Conservation (phyloP, 768 basidiomycete species). For the Suillus discolor region DNA sequence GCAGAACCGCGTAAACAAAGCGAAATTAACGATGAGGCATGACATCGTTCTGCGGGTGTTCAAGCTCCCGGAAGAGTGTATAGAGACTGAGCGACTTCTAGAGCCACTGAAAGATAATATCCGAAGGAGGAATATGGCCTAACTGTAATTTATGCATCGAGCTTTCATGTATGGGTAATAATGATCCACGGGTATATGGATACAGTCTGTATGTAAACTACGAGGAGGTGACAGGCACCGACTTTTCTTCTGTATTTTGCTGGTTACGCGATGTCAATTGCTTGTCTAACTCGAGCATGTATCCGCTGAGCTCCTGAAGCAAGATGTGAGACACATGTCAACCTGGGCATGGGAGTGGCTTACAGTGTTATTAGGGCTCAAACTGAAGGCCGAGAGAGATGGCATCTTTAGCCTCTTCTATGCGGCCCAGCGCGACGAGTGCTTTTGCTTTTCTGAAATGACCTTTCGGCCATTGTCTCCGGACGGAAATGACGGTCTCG, state of each 20-base stretch:
- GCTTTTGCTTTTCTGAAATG: slow-evolving; percentile 95
- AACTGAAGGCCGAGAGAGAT: slow-evolving; percentile 83
- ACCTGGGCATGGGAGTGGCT: slow-evolving; percentile 16
- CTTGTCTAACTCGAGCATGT: slow-evolving; percentile 33
- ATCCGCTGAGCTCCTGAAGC: slow-evolving; percentile 33
- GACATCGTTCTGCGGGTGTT: slow-evolving; percentile 67
- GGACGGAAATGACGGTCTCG: slow-evolving; percentile 83
- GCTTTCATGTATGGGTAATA: background rate
- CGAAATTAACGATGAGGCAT: slow-evolving; percentile 58
- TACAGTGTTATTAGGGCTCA: slow-evolving; percentile 70
- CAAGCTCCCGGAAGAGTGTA: slow-evolving; percentile 67
- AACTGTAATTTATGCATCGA: slow-evolving; percentile 1
- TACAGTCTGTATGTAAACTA: background rate
- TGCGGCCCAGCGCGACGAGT: slow-evolving; percentile 66
- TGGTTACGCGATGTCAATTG: slow-evolving; percentile 21
- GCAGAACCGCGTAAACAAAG: slow-evolving; percentile 65
- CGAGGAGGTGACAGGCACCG: background rate
- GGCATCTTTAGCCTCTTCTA: slow-evolving; percentile 81
- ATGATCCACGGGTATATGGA: slow-evolving; percentile 5
- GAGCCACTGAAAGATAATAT: slow-evolving; percentile 8
- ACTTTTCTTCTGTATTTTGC: background rate
- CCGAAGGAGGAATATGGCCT: background rate
- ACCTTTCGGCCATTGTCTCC: slow-evolving; percentile 91
- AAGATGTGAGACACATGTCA: slow-evolving; percentile 13
- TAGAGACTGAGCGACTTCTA: slow-evolving; percentile 55